Base-by-base conservation (phyloP, 805 yeast genomes). In the Crinitomyces ghanaensis region DNA sequence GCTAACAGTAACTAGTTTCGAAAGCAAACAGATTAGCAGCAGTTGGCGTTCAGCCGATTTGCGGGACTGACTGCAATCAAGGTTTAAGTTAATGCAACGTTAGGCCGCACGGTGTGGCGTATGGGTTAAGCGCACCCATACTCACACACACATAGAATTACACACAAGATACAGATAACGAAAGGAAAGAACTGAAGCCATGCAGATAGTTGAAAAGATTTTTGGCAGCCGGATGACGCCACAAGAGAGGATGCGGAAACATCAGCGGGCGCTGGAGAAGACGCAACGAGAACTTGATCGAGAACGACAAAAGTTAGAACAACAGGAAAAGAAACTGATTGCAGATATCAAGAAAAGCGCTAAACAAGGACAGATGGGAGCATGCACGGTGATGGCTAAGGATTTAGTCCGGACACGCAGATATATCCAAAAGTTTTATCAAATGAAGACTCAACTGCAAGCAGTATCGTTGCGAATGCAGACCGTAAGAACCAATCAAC, bases 161-260 rank as follows among this genome's bases (percentile, higher is more conserved):
- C n/a, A n/a, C n/a, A n/a, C n/a, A n/a, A n/a, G n/a, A n/a, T n/a
- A n/a, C n/a, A n/a, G n/a, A n/a, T n/a, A n/a, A n/a, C n/a, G n/a
- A n/a, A n/a, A n/a, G n/a, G n/a, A n/a, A n/a, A n/a, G n/a, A n/a
- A n/a, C n/a, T n/a, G 24, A 9, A 9, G 22, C 15, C 5, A 74
- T 74, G 80, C 70, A 72, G 47, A 53, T 78, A 47, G 71, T 91
- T 44, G 93, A 86, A 50, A 91, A 97, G 97, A 84, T 82, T 18
- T 91, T 91, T 60, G 98, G 98, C 6, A 82, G 84, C 66, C 72
- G 78, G 53, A 62, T 80, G 42, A 84, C 97, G 30, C 97, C 98
- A 7, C 96, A 86, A 54, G 98, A 91, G 60, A 70, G 85, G 55
- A 71, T 91, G 53, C 74, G 96, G 42, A 88, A 75, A 74, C 93